A percentile compares a stretch with the other conserved stretches of the same genome.
Evolutionary conservation across 2,329 filamentous ascomycete species (phyloP).

Genomic region (Pseudogymnoascus sp.): DNA sequence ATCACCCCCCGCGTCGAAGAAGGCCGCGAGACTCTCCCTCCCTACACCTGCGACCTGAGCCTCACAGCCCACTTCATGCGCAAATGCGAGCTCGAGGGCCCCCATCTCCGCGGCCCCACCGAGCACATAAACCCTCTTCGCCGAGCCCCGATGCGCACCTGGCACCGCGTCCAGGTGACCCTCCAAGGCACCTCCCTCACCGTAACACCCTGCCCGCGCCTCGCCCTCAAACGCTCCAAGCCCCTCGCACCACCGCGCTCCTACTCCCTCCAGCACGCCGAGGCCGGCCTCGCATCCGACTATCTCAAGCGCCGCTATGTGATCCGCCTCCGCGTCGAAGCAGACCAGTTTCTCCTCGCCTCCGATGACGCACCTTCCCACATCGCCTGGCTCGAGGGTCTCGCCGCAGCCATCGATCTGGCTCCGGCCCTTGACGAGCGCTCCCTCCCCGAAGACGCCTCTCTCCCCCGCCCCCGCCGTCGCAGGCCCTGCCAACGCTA

Average conservation of each 20-base stretch:
- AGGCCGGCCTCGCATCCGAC: constrained; percentile 58
- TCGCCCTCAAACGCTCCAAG: not conserved
- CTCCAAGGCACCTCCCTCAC: constrained; percentile 59
- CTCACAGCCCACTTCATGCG: constrained; percentile 51
- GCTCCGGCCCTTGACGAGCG: constrained; percentile 64
- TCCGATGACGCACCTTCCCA: constrained; percentile 58
- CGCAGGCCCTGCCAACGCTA: constrained; percentile 18
- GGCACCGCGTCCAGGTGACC: constrained; percentile 52
- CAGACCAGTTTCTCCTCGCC: constrained; percentile 65
- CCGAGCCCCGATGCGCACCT: constrained; percentile 50
- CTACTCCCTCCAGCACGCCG: constrained; percentile 69
- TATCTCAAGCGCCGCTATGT: constrained; percentile 51
- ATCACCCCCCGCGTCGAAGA: constrained; percentile 32
- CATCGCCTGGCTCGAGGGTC: constrained; percentile 58
- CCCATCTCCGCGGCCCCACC: not conserved
- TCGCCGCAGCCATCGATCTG: constrained; percentile 68
- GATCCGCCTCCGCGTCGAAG: constrained; percentile 64
- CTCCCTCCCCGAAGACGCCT: constrained; percentile 53
- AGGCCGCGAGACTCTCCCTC: constrained; percentile 42
- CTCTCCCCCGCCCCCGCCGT: constrained; percentile 40
- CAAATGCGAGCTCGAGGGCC: constrained; percentile 10
- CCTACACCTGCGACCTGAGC: constrained; percentile 48
- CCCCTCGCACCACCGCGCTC: not conserved
- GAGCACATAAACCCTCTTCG: not conserved
- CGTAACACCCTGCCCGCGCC: constrained; percentile 29